Conservation (phyloP, 805 yeast species). For the Teunomyces cretensis region DNA sequence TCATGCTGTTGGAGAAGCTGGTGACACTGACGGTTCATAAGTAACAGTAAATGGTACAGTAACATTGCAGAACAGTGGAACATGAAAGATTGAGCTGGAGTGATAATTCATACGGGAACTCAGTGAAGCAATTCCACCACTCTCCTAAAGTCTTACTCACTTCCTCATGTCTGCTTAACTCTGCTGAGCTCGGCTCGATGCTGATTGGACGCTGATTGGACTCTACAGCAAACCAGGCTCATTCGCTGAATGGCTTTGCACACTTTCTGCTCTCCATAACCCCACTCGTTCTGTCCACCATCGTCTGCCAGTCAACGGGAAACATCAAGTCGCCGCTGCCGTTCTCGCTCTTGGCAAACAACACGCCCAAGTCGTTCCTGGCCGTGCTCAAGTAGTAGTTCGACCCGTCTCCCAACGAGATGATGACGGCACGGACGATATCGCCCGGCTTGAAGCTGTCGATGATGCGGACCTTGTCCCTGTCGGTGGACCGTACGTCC, state of each 20-base stretch:
- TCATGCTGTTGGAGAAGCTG: too few species aligned
- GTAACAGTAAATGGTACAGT: too few species aligned
- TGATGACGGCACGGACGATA: slow-evolving; percentile 76
- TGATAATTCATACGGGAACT: too few species aligned
- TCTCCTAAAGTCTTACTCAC: too few species aligned
- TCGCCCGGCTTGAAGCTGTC: slow-evolving; percentile 91
- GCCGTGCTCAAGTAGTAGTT: slow-evolving; percentile 90
- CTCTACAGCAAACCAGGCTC: too few species aligned
- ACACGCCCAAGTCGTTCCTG: slow-evolving; percentile 87
- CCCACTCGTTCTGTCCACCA: slow-evolving; percentile 79
- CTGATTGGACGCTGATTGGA: too few species aligned
- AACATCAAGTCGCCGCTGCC: slow-evolving; percentile 74
- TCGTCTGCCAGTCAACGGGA: slow-evolving; percentile 94
- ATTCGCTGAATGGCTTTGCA: slow-evolving; percentile 75
- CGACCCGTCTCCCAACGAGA: slow-evolving; percentile 92
- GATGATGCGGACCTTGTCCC: slow-evolving; percentile 78
- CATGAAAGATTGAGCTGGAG: too few species aligned
- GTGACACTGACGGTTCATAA: too few species aligned
- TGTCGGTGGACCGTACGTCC: slow-evolving; percentile 87
- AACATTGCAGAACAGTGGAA: too few species aligned
- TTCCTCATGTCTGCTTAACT: too few species aligned
- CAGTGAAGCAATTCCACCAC: too few species aligned
- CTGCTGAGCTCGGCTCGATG: too few species aligned
- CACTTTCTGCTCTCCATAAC: slow-evolving; percentile 78
- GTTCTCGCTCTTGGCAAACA: slow-evolving; percentile 75